Conservation (phyloP, 495 filamentous ascomycete genomes). For the Trichoderma reesei region DNA sequence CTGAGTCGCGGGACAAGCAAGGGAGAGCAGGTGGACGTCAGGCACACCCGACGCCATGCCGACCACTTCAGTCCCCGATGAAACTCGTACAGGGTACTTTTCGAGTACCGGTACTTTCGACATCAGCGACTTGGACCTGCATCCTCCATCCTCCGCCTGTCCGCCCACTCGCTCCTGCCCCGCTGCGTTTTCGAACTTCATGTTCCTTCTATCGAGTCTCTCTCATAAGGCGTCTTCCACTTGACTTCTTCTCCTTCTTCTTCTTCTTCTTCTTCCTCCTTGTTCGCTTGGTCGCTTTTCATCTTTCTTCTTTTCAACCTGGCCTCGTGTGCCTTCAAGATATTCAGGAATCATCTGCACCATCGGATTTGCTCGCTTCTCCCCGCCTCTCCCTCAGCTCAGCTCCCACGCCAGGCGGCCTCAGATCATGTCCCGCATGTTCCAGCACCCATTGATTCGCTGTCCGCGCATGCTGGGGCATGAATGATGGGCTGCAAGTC, state of each 20-base stretch:
- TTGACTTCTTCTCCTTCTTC: not conserved
- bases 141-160: too few species aligned
- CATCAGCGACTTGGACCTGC: too few species aligned
- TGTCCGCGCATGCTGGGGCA: not conserved
- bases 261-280: not conserved
- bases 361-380: too few species aligned
- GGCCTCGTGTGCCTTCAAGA: not conserved
- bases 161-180: too few species aligned
- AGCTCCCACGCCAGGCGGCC: not conserved
- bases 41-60: slow-evolving; percentile 8
- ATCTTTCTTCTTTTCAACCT: not conserved
- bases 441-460: not conserved
- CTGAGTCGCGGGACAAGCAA: slow-evolving; percentile 5
- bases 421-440: not conserved
- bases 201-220: not conserved
- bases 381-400: too few species aligned
- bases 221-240: not conserved
- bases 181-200: not conserved
- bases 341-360: too few species aligned
- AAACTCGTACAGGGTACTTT: not conserved
- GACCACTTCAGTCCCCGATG: too few species aligned
- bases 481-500: not conserved
- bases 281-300: not conserved
- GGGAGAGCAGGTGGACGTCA: slow-evolving; percentile 7
- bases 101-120: too few species aligned